Evolutionary conservation across 2,329 filamentous ascomycete genomes (phyloP).

Genomic region (Epichloe festucae): DNA sequence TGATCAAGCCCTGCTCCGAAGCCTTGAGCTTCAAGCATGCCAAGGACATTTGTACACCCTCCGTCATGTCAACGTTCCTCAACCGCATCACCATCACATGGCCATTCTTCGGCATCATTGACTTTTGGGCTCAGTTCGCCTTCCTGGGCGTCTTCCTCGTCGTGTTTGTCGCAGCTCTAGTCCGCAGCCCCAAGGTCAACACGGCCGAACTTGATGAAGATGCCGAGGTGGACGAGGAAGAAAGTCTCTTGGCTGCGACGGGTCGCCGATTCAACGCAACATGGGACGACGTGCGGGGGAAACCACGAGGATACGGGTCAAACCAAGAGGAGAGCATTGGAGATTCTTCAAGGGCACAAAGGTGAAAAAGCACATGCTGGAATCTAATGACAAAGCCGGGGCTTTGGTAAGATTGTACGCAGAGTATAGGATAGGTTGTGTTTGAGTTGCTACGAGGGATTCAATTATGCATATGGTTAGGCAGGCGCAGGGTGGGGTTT

Average conservation of each 20-base stretch:
- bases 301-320: slow-evolving; percentile 12
- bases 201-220: slow-evolving; percentile 74
- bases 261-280: slow-evolving; percentile 71
- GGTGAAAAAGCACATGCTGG: not conserved
- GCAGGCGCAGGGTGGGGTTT: not conserved
- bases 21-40: slow-evolving; percentile 56
- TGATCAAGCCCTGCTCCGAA: slow-evolving; percentile 75
- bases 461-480: not conserved
- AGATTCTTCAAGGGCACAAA: slow-evolving; percentile 1
- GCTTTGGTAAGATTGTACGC: not conserved
- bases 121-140: slow-evolving; percentile 92
- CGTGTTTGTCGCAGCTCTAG: slow-evolving; percentile 64
- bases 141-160: slow-evolving; percentile 77
- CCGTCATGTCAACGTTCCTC: slow-evolving; percentile 80
- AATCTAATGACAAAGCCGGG: not conserved
- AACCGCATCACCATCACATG: slow-evolving; percentile 89
- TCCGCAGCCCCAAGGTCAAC: slow-evolving; percentile 68
- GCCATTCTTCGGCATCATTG: slow-evolving; percentile 83
- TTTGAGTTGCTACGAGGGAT: not conserved
- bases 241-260: slow-evolving; percentile 76
- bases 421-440: not conserved
- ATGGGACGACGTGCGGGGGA: slow-evolving; percentile 71
- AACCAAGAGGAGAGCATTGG: slow-evolving; percentile 6
- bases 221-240: slow-evolving; percentile 83
- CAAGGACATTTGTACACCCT: slow-evolving; percentile 75